Base-by-base conservation (phyloP, 1,284 basidiomycete genomes). In the Ceratobasidium sp. region DNA sequence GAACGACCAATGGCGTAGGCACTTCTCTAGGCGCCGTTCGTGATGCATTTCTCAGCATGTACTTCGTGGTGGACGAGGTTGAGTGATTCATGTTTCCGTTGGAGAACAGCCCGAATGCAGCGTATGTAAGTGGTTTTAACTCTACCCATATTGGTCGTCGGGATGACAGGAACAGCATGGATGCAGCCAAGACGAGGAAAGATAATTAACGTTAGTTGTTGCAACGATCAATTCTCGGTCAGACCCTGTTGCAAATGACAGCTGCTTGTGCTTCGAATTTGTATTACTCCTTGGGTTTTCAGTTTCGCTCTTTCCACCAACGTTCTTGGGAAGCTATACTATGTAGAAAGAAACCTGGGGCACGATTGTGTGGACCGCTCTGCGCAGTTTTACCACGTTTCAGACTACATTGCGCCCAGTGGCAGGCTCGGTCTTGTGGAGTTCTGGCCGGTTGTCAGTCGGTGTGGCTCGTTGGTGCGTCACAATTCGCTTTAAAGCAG, bases 1-100 rank as follows among this genome's bases (percentile, higher is more conserved):
- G 81, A 74, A 87, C 85, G 0, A 87, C 84, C 14, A 88, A 80
- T 8, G 88, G 88, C 9, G 86, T 88, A 6, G 87, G 87, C 9
- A 82, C 85, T 74, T 86, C 82, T 69, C 88, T 81, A 16, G 84
- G 83, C 13, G 86, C 84, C 75, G 79, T 81, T 6, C 78, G 64
- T 8, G 84, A 78, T 41, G 87, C 86, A 34, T 77, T 78, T 16
- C 83, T 82, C 29, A 86, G 64, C 48, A 84, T 76, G 49, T 82
- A 81, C 14, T 39, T 72, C 31, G 68, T 72, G 13, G 22, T 49
- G 27, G 58, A 72, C 29, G 68, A 72, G 14, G 66, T 53, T 13
- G 66, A 69, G n/a, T 56, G 68, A 49, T 41, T 61, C n/a, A 27
- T 43, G 39, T 72, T 56, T 4, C 46, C 58, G 41, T 72, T 61